Evolutionary conservation across 1,284 basidiomycete genomes (phyloP).

Genomic region (Mycosarcoma maydis): DNA sequence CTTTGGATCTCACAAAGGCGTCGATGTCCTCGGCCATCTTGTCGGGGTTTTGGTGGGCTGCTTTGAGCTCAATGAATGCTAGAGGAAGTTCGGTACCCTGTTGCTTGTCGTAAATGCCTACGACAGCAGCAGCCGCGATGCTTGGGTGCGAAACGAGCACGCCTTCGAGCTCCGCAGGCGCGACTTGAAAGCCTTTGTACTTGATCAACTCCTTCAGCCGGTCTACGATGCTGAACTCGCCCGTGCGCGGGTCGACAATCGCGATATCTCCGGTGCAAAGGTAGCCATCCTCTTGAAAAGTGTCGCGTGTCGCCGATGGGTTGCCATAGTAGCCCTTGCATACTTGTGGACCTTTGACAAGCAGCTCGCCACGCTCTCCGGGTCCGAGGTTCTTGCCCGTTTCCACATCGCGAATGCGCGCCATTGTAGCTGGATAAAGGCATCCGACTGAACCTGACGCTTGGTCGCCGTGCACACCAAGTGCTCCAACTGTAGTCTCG

Average conservation of each 20-base stretch:
- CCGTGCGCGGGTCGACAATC: constrained; percentile 30
- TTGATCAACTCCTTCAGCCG: constrained; percentile 63
- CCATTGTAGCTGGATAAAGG: constrained; percentile 23
- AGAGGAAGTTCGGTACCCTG: constrained; percentile 48
- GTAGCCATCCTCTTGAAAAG: constrained; percentile 71
- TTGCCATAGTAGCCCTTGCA: constrained; percentile 47
- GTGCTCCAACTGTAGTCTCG: constrained; percentile 44
- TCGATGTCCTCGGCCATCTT: constrained; percentile 15
- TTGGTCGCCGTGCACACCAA: constrained; percentile 20
- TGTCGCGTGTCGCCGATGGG: constrained; percentile 71
- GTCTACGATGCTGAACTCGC: constrained; percentile 57
- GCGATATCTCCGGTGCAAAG: constrained; percentile 62
- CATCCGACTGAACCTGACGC: constrained; percentile 28
- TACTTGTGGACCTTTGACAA: constrained; percentile 35
- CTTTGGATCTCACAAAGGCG: constrained; percentile 29
- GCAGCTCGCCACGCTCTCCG: constrained; percentile 44
- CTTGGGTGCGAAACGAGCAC: constrained; percentile 37
- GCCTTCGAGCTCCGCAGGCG: constrained; percentile 60
- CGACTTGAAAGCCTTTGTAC: constrained; percentile 62
- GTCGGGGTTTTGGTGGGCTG: not conserved
- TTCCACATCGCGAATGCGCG: constrained; percentile 34
- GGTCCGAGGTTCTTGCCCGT: constrained; percentile 29
- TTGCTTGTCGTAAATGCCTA: constrained; percentile 46
- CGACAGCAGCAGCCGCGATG: constrained; percentile 53
- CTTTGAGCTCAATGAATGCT: constrained; percentile 38